phyloP scores from a whole-genome alignment of 371 early-diverging fungal species.

The Choanephora cucurbitarum region DNA sequence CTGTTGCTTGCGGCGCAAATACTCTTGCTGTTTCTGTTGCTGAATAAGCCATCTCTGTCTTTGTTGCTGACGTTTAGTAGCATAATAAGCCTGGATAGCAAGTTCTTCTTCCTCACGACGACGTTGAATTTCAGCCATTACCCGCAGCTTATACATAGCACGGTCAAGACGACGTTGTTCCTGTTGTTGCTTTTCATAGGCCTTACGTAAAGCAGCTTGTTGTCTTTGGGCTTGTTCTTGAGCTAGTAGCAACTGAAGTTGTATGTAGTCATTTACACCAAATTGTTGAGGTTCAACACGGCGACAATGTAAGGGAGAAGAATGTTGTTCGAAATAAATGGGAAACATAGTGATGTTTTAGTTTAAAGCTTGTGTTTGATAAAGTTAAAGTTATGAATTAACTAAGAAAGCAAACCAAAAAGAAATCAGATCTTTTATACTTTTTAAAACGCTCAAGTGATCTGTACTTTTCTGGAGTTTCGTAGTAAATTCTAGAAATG shows the following conservation, averaged over 20 bases:
- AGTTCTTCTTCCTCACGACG: constrained; percentile 22
- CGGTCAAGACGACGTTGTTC: constrained; percentile 16
- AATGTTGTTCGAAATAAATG: constrained; percentile 4
- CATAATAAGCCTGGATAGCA: constrained; percentile 25
- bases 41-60: not conserved
- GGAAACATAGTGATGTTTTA: constrained; percentile 2
- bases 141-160: constrained; percentile 12
- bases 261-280: constrained; percentile 37
- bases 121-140: constrained; percentile 16
- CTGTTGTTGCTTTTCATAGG: constrained; percentile 12
- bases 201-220: constrained; percentile 8
- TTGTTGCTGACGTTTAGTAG: constrained; percentile 4
- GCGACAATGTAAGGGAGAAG: not conserved
- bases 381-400: too few relatives aligned
- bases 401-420: constrained; percentile 1
- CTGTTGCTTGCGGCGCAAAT: constrained; percentile 3
- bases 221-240: constrained; percentile 17
- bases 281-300: constrained; percentile 3
- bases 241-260: constrained; percentile 26
- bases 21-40: not conserved
- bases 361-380: too few relatives aligned
- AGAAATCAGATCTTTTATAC: not conserved
- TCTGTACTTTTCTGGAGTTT: not conserved
- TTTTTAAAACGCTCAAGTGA: not conserved
- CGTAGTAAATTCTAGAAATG: too few relatives aligned